Conservation (phyloP, 805 yeast species). For the Blastobotrys parvus region DNA sequence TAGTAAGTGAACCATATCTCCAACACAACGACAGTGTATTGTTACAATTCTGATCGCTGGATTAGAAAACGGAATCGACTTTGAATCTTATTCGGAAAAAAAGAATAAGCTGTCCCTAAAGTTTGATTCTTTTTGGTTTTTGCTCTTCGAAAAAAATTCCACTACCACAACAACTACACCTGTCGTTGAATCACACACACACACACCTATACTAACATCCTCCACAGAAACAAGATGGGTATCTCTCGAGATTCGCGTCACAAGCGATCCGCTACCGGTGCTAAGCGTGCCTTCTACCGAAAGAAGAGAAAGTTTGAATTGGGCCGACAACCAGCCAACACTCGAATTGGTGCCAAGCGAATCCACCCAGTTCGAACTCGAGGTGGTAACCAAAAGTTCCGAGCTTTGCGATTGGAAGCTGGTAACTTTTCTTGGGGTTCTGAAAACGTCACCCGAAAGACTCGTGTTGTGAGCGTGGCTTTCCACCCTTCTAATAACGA, state of each 20-base stretch:
- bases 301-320: constrained; percentile 99
- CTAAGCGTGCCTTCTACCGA: constrained; percentile 99
- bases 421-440: constrained; percentile 99
- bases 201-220: too few species aligned
- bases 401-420: constrained; percentile 98
- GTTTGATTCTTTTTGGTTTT: too few species aligned
- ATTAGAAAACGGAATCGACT: too few species aligned
- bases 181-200: too few species aligned
- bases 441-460: constrained; percentile 97
- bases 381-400: constrained; percentile 99
- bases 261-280: constrained; percentile 99
- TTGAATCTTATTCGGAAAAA: too few species aligned
- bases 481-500: constrained; percentile 99
- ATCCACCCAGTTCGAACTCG: constrained; percentile 99
- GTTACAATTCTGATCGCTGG: too few species aligned
- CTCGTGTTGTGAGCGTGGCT: constrained; percentile 96
- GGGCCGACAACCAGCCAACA: constrained; percentile 99
- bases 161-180: too few species aligned
- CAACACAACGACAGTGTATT: too few species aligned
- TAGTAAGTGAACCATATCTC: too few species aligned
- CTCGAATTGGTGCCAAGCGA: constrained; percentile 98
- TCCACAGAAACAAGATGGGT: constrained; percentile 98
- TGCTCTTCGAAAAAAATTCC: too few species aligned
- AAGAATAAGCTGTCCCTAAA: too few species aligned
- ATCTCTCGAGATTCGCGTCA: constrained; percentile 99